Evolutionary conservation across 305 asterid genomes (phyloP).

Genomic region (Solanum aculeatissimum): DNA sequence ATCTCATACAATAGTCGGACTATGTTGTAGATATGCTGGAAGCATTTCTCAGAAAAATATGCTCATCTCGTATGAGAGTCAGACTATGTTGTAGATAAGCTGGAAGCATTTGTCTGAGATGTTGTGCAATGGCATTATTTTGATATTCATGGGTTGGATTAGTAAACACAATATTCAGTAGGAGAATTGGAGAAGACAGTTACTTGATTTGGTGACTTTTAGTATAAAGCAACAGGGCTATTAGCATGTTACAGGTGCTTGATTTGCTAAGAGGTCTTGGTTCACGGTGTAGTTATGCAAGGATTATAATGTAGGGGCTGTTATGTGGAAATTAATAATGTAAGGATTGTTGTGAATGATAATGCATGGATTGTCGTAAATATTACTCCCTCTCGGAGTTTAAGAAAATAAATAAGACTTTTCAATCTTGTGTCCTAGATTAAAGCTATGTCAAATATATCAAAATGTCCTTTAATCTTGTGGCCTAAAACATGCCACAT

Average conservation of each 20-base stretch:
- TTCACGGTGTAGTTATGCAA: not conserved
- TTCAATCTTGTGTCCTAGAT: too few relatives aligned
- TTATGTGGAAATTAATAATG: not conserved
- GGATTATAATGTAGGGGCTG: not conserved
- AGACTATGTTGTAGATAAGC: not conserved
- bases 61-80: not conserved
- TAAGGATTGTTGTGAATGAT: not conserved
- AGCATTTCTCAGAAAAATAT: not conserved
- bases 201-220: not conserved
- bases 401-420: too few relatives aligned
- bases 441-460: too few relatives aligned
- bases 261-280: not conserved
- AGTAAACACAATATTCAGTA: not conserved
- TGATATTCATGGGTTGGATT: not conserved
- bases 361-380: not conserved
- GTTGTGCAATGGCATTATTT: not conserved
- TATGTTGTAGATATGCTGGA: not conserved
- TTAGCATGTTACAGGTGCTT: not conserved
- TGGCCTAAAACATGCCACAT: too few relatives aligned
- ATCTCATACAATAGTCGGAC: not conserved
- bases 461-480: too few relatives aligned
- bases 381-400: not conserved
- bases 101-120: not conserved
- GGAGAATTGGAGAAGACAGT: not conserved
- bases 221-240: not conserved